These are phyloP conservation scores for Candida pini DNA, from an alignment of 805 yeast genomes.

Conservation along the genomic window DNA sequence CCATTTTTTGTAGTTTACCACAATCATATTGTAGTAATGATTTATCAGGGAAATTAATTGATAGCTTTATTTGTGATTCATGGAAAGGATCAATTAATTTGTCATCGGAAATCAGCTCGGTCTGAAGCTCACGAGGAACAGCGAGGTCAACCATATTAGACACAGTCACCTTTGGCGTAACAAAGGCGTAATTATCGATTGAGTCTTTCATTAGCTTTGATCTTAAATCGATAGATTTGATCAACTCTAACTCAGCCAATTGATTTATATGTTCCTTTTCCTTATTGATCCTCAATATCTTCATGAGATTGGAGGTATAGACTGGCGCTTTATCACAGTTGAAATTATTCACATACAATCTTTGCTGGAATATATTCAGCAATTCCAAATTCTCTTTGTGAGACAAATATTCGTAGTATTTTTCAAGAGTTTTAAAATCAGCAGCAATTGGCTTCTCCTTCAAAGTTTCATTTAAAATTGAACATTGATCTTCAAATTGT, in stretches of 20 bases:
- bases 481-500: conserved; percentile 39
- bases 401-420: conserved; percentile 55
- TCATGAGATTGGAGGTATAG: conserved; percentile 56
- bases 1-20: conserved; percentile 88
- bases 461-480: conserved; percentile 32
- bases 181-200: conserved; percentile 73
- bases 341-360: conserved; percentile 55
- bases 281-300: conserved; percentile 30
- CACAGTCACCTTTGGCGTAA: conserved; percentile 83
- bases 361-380: conserved; percentile 49
- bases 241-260: conserved; percentile 27
- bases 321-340: conserved; percentile 64
- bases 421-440: conserved; percentile 37
- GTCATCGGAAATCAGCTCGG: conserved; percentile 24
- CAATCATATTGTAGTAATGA: conserved; percentile 90
- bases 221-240: conserved; percentile 38
- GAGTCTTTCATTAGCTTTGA: conserved; percentile 37
- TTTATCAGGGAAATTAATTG: conserved; percentile 96
- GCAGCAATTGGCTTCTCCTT: conserved; percentile 30
- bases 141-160: conserved; percentile 57
- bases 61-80: conserved; percentile 74
- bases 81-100: conserved; percentile 54
- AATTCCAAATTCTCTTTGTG: conserved; percentile 46
- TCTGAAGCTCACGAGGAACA: conserved; percentile 34
- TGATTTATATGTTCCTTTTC: conserved; percentile 27